These are phyloP conservation scores for Vigna mungo DNA, from an alignment of 306 rosid genomes.

Conservation along the genomic window DNA sequence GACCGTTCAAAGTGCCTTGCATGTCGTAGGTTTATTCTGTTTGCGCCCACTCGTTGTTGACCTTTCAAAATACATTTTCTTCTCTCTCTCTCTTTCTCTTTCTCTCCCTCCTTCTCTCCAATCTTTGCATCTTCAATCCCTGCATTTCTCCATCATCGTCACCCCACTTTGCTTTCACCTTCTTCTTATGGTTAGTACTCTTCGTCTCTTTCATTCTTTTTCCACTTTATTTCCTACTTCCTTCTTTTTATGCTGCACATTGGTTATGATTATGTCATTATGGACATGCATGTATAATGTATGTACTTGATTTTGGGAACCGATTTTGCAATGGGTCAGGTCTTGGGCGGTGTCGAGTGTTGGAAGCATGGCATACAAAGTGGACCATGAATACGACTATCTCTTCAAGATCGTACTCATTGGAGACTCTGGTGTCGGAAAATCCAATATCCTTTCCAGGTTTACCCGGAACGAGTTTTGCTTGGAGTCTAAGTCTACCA, in stretches of 20 bases:
- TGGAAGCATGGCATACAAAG: constrained; percentile 70
- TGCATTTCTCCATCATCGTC: constrained; percentile 35
- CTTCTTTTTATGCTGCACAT: not conserved
- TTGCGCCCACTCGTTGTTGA: constrained; percentile 41
- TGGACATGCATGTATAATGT: not conserved
- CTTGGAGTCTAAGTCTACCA: constrained; percentile 84
- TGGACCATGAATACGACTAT: constrained; percentile 78
- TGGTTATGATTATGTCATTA: not conserved
- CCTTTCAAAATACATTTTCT: constrained; percentile 47
- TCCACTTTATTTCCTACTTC: not conserved
- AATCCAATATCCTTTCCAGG: constrained; percentile 83
- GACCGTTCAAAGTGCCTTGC: constrained; percentile 55
- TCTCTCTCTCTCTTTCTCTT: not conserved
- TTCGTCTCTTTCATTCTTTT: not conserved
- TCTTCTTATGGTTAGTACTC: constrained; percentile 42
- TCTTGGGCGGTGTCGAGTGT: constrained; percentile 58
- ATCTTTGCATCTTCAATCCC: constrained; percentile 34
- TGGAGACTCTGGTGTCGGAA: constrained; percentile 90
- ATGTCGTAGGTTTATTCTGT: constrained; percentile 54
- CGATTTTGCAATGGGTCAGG: constrained; percentile 36
- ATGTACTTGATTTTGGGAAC: not conserved
- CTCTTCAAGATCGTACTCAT: constrained; percentile 82
- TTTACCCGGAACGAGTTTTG: constrained; percentile 80
- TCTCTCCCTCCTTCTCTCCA: constrained; percentile 26
- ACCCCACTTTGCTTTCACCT: constrained; percentile 38